Conservation (phyloP, 495 filamentous ascomycete species). For the Corynascus novoguineensis region DNA sequence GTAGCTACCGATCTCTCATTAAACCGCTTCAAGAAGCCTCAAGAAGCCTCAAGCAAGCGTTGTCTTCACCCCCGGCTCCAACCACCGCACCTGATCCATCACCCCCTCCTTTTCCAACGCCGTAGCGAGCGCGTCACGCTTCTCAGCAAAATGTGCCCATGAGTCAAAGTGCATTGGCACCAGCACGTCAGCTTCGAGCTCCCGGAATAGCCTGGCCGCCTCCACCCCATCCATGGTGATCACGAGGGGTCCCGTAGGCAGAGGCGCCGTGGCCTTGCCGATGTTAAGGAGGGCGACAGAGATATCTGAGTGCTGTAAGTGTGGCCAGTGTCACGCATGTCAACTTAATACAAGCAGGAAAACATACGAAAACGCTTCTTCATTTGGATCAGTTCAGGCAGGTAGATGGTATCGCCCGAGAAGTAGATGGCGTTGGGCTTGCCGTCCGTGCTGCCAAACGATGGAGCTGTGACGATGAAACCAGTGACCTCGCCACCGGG, state of each 20-base stretch:
- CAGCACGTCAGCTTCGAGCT: constrained; percentile 42
- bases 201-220: constrained; percentile 36
- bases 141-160: constrained; percentile 47
- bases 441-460: constrained; percentile 40
- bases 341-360: not conserved
- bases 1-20: not conserved
- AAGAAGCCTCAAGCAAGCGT: constrained; percentile 13
- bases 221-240: constrained; percentile 50
- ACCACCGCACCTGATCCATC: constrained; percentile 45
- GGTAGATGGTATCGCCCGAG: constrained; percentile 51
- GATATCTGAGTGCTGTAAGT: constrained; percentile 18
- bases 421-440: constrained; percentile 51
- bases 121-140: constrained; percentile 34
- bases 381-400: constrained; percentile 39
- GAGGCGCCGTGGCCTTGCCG: constrained; percentile 28
- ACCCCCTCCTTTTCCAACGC: constrained; percentile 55
- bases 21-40: not conserved
- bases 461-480: constrained; percentile 38
- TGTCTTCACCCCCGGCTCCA: constrained; percentile 29
- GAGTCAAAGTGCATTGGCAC: constrained; percentile 52
- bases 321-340: no score
- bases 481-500: constrained; percentile 47
- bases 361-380: constrained; percentile 25
- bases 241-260: constrained; percentile 32
- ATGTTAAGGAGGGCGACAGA: constrained; percentile 37